Evolutionary conservation across 108 stramenopile genomes (phyloP).

Genomic region (Cyclotella sp.): DNA sequence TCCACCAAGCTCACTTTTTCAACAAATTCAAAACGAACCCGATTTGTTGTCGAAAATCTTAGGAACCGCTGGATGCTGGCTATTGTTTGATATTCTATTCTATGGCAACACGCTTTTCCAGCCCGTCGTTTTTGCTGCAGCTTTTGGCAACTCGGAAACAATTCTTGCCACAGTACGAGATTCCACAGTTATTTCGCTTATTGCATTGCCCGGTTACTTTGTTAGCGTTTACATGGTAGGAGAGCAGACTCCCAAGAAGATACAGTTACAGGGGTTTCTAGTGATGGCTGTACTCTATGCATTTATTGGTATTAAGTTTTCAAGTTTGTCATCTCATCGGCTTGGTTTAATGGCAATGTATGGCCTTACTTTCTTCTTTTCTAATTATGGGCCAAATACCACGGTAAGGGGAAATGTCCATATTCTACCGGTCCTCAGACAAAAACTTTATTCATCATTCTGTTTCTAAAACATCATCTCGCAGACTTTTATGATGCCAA

Average conservation of each 20-base stretch:
- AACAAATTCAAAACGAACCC: slow-evolving; percentile 60
- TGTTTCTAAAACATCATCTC: neutral
- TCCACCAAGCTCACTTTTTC: slow-evolving; percentile 30
- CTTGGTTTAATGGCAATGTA: slow-evolving; percentile 65
- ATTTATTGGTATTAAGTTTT: slow-evolving; percentile 74
- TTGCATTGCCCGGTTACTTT: slow-evolving; percentile 69
- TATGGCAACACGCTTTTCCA: slow-evolving; percentile 92
- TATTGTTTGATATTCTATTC: slow-evolving; percentile 88
- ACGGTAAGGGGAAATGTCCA: slow-evolving; percentile 61
- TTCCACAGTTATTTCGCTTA: slow-evolving; percentile 46
- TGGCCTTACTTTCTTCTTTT: slow-evolving; percentile 87
- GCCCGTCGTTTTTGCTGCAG: slow-evolving; percentile 81
- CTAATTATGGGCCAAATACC: slow-evolving; percentile 90
- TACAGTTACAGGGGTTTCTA: slow-evolving; percentile 88
- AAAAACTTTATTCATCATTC: no score
- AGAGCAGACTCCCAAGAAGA: slow-evolving; percentile 76
- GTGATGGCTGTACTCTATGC: slow-evolving; percentile 75
- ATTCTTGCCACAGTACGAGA: slow-evolving; percentile 46
- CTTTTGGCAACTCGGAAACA: slow-evolving; percentile 71
- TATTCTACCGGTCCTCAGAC: neutral
- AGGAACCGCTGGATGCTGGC: slow-evolving; percentile 87
- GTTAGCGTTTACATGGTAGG: slow-evolving; percentile 72
- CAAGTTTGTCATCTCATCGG: slow-evolving; percentile 41
- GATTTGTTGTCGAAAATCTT: slow-evolving; percentile 68
- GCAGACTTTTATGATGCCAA: slow-evolving; percentile 74